A percentile compares a stretch with the other conserved stretches of the same genome.
Conservation (phyloP, 208 protist genomes). For the Leptomonas pyrrhocoris region DNA sequence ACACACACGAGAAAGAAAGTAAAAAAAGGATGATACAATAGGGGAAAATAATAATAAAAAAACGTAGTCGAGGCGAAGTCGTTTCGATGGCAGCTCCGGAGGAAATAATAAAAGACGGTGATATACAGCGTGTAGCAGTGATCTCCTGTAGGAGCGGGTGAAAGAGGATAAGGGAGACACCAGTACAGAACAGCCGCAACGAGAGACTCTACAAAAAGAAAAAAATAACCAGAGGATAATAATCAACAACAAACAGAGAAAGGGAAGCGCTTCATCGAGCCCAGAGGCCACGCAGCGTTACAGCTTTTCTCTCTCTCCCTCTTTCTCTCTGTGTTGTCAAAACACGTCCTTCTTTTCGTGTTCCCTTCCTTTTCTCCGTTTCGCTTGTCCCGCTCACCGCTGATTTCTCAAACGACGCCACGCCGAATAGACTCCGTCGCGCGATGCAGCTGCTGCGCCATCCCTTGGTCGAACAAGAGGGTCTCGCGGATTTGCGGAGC, state of each 20-base stretch:
- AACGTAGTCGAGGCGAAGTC: too few species aligned
- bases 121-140: too few species aligned
- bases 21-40: neutral
- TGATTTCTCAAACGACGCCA: neutral
- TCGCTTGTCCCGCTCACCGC: too few species aligned
- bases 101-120: too few species aligned
- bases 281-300: neutral
- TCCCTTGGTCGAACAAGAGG: constrained; percentile 45
- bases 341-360: neutral
- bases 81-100: too few species aligned
- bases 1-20: neutral
- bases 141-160: too few species aligned
- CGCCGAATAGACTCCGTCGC: constrained; percentile 32
- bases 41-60: neutral
- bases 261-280: neutral
- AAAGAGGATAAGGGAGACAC: too few species aligned
- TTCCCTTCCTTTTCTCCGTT: too few species aligned
- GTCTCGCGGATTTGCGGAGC: constrained; percentile 44
- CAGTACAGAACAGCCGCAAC: too few species aligned
- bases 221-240: too few species aligned
- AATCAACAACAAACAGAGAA: neutral
- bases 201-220: too few species aligned
- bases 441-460: constrained; percentile 38
- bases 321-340: neutral
- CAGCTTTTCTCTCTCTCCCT: neutral